Base-by-base conservation (phyloP, 192 early-diverging fungal species). In the Geosiphon pyriformis region DNA sequence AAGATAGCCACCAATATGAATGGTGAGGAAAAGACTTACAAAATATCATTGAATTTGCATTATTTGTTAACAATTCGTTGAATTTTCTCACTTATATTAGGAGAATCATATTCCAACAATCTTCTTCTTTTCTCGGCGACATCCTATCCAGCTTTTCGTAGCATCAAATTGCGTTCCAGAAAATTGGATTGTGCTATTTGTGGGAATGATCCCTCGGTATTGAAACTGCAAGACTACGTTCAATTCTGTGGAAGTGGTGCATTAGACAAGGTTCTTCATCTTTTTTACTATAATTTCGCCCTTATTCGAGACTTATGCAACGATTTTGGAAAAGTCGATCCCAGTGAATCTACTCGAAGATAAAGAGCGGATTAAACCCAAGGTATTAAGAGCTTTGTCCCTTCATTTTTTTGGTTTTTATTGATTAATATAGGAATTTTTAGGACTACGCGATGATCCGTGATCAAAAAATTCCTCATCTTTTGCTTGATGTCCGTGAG, bases 401-500 rank as follows among this genome's bases (percentile, higher is more conserved):
- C 35, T 22, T 23, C 20, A 64, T 42, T 42, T 2, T 0, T 12
- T 53, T 61, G 63, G 55, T 83, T 37, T 48, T 80, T 18, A 73
- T 64, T 34, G 73, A 71, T 1, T 23, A 56, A 15, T 72, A 82
- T 52, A 74, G 83, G n/a, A 67, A 84, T 11, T 74, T 83, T 76
- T 58, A 77, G 58, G 73, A 72, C 18, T 92, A 92, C 66, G 68
- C 70, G n/a, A 17, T 54, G 3, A 29, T 88, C n/a, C 25, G 61
- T 3, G 59, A 72, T 4, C 22, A 56, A 11, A 56, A 70, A 0
- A 55, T 27, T n/a, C 76, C 84, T 2, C 89, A 93, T 70, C 33
- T 97, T 17, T 71, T 99, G 32, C 71, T 99, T 42, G 96, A 99
- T 74, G 93, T 96, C 2, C 88, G 96, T 62, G 88, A 90, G n/a